Base-by-base conservation (phyloP, 192 early-diverging fungal species). In the Backusella circina region DNA sequence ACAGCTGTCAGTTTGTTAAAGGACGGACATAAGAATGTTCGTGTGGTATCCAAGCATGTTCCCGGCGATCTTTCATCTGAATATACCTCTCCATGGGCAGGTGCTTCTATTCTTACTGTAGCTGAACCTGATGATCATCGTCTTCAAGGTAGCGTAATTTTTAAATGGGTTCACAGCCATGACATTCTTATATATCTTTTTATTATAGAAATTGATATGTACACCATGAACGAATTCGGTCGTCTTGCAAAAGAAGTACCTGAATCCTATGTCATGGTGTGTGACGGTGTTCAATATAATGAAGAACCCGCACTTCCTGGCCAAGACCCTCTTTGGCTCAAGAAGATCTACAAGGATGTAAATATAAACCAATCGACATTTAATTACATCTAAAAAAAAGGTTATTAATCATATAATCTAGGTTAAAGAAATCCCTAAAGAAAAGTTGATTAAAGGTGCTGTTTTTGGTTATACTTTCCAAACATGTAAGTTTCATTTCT, bases 81-180 rank as follows among this genome's bases (percentile, higher is more conserved):
- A 39, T 92, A 88, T 77, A 79, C 88, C 6, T 89, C 88, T 23
- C 86, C 88, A 8, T 90, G 84, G 77, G 91, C 91, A 8, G 90
- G 76, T 57, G 76, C 76, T 21, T 77, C 76, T 26, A 72, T 77
- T 16, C 39, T 77, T 50, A 77, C 36, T 28, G 38, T 77, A 73
- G 76, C 76, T 13, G 26, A 26, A 1, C 78, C 78, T 10, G 70
- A 76, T 18, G 85, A 88, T 51, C 37, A 69, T 32, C 74, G 79
- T 7, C 50, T 77, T 4, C 79, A 85, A 80, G 79, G 85, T 88
- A 80, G 0, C 13, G 7, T 35, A 31, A 33, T 35, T 10, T 12
- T 37, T 9, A 10, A 7, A 10, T 37, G 36, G n/a, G n/a, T n/a
- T n/a, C n/a, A n/a, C n/a, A n/a, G 37, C 0, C 8, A 38, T 38